Conservation (phyloP, 257 asterid species). For the Cynanchum wilfordii region DNA sequence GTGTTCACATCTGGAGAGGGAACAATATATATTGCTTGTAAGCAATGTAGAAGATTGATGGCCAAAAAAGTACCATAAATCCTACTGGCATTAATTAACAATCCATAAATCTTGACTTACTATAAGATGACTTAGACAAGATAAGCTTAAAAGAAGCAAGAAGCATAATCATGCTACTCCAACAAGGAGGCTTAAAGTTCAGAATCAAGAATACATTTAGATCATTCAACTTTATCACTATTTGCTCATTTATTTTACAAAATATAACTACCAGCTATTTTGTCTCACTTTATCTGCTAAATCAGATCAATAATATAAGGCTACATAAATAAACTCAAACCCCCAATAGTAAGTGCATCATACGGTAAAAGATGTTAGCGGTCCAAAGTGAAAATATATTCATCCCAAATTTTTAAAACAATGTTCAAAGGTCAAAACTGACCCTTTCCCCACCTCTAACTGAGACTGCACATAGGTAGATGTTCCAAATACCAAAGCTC, state of each 20-base stretch:
- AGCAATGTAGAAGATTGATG: constrained; percentile 8
- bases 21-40: constrained; percentile 12
- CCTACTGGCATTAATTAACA: not conserved
- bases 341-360: not conserved
- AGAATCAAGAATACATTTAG: not conserved
- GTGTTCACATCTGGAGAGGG: constrained; percentile 43
- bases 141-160: not conserved
- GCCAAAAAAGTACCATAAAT: not conserved
- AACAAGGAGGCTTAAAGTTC: not conserved
- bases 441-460: too few relatives aligned
- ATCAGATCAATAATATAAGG: not conserved
- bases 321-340: not conserved
- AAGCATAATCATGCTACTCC: not conserved
- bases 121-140: not conserved
- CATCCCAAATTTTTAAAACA: too few relatives aligned
- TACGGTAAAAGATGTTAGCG: too few relatives aligned
- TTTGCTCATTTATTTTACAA: not conserved
- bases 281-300: not conserved
- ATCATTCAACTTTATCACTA: not conserved
- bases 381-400: too few relatives aligned
- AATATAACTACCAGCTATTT: too few relatives aligned
- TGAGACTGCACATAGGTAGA: not conserved
- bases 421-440: too few relatives aligned
- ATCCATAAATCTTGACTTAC: not conserved
- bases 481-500: not conserved